A percentile compares a stretch with the other conserved stretches of the same genome.
Conservation (phyloP, 108 stramenopile genomes). For the Cyclotella kingstonii region DNA sequence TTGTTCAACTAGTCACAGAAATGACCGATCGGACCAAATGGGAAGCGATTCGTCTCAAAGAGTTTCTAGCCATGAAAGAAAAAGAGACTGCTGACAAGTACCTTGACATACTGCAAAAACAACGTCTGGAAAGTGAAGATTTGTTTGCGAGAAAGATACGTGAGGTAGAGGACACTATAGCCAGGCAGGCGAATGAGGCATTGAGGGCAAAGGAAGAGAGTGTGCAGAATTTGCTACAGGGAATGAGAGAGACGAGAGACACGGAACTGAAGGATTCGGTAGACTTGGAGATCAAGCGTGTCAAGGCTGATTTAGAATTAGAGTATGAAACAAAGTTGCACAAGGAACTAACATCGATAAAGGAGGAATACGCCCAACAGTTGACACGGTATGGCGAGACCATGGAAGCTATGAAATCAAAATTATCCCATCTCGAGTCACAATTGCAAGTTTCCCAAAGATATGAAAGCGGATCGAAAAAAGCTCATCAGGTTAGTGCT, state of each 20-base stretch:
- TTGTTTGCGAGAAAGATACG: slow-evolving; percentile 50
- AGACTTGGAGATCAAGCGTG: slow-evolving; percentile 17
- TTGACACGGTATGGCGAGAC: slow-evolving; percentile 50
- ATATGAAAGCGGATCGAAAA: slow-evolving; percentile 60
- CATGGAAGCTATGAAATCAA: slow-evolving; percentile 52
- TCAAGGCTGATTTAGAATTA: slow-evolving; percentile 42
- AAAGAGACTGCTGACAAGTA: slow-evolving; percentile 65
- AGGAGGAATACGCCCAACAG: slow-evolving; percentile 44
- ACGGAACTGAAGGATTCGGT: slow-evolving; percentile 44
- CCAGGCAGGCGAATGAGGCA: slow-evolving; percentile 45
- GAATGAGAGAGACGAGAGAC: slow-evolving; percentile 52
- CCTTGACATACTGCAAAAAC: slow-evolving; percentile 59
- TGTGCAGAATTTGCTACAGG: slow-evolving; percentile 54
- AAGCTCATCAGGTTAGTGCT: slow-evolving; percentile 71
- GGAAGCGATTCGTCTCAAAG: slow-evolving; percentile 82
- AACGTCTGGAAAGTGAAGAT: slow-evolving; percentile 72
- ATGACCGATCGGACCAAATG: slow-evolving; percentile 81
- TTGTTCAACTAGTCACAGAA: slow-evolving; percentile 75
- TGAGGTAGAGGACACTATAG: slow-evolving; percentile 61
- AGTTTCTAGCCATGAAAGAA: slow-evolving; percentile 79
- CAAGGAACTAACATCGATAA: slow-evolving; percentile 54
- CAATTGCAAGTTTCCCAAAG: slow-evolving; percentile 50
- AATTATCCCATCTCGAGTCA: slow-evolving; percentile 54
- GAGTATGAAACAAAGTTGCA: slow-evolving; percentile 20
- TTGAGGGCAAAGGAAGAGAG: slow-evolving; percentile 69